Evolutionary conservation across 73 alveolate genomes (phyloP).

Genomic region (Uronychia setigera): DNA sequence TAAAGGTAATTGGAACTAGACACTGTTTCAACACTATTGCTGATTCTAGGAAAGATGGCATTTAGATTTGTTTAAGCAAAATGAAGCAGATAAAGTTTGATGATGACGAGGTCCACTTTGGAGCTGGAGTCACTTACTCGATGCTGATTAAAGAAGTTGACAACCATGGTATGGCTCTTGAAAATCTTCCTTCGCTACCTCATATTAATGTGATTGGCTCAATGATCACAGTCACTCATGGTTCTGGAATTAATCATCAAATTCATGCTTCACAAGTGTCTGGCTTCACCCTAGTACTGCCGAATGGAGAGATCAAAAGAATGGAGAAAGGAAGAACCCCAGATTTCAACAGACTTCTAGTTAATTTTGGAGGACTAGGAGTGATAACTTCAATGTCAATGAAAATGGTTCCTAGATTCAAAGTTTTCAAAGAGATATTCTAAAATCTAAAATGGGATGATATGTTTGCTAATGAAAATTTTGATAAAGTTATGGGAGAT

Average conservation of each 20-base stretch:
- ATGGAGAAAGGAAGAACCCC: neutral
- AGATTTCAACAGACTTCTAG: constrained; percentile 17
- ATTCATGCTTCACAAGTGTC: constrained; percentile 19
- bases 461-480: neutral
- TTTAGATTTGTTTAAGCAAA: too few species aligned
- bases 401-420: constrained; percentile 20
- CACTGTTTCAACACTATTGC: too few species aligned
- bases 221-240: constrained; percentile 50
- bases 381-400: constrained; percentile 37
- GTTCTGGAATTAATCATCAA: constrained; percentile 34
- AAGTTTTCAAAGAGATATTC: constrained; percentile 26
- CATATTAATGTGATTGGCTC: constrained; percentile 52
- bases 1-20: too few species aligned
- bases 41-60: too few species aligned
- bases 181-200: too few species aligned
- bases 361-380: constrained; percentile 37
- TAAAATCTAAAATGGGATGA: constrained; percentile 19
- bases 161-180: too few species aligned
- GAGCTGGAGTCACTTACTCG: too few species aligned
- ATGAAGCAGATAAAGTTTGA: too few species aligned
- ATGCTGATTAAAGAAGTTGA: too few species aligned
- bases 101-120: too few species aligned
- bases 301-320: constrained; percentile 24
- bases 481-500: constrained; percentile 12
- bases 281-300: constrained; percentile 15